phyloP scores from a whole-genome alignment of 495 filamentous ascomycete species.

The Aspergillus ostianus region DNA sequence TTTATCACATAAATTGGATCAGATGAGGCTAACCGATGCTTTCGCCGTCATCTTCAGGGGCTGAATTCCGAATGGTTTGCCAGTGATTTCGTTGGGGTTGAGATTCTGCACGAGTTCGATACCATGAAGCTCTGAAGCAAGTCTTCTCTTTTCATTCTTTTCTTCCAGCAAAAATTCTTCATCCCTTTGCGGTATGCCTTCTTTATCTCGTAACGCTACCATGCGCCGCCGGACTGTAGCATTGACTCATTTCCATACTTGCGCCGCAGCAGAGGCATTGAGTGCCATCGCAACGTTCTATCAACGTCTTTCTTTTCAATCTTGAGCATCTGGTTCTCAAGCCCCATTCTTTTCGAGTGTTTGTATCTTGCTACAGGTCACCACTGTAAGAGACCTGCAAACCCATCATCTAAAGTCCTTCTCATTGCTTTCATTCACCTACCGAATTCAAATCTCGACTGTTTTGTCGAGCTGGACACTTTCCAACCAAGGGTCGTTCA shows the following conservation, averaged over 20 bases:
- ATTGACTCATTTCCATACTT: constrained; percentile 6
- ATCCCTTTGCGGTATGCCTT: constrained; percentile 16
- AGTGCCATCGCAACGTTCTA: constrained; percentile 33
- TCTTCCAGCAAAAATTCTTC: constrained; percentile 11
- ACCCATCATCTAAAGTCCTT: not conserved
- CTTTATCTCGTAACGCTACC: constrained; percentile 6
- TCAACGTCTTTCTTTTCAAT: constrained; percentile 19
- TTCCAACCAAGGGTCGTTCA: not conserved
- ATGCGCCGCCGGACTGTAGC: constrained; percentile 1
- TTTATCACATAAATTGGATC: not conserved
- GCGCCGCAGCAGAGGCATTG: constrained; percentile 34
- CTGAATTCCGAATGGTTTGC: constrained; percentile 5
- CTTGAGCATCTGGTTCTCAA: constrained; percentile 21
- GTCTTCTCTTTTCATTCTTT: constrained; percentile 14
- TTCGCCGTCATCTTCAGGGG: constrained; percentile 13
- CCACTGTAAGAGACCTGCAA: constrained; percentile 10
- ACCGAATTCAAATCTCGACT: constrained; percentile 11
- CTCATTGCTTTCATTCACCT: constrained; percentile 8
- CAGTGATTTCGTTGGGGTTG: constrained; percentile 8
- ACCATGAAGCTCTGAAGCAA: constrained; percentile 17
- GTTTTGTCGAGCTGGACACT: constrained; percentile 15
- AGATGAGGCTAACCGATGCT: constrained; percentile 11
- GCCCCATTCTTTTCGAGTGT: constrained; percentile 14
- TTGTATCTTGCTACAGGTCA: constrained; percentile 8
- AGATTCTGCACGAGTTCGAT: constrained; percentile 15